Conservation (phyloP, 495 filamentous ascomycete genomes). For the Friedmanniomyces simplex region DNA sequence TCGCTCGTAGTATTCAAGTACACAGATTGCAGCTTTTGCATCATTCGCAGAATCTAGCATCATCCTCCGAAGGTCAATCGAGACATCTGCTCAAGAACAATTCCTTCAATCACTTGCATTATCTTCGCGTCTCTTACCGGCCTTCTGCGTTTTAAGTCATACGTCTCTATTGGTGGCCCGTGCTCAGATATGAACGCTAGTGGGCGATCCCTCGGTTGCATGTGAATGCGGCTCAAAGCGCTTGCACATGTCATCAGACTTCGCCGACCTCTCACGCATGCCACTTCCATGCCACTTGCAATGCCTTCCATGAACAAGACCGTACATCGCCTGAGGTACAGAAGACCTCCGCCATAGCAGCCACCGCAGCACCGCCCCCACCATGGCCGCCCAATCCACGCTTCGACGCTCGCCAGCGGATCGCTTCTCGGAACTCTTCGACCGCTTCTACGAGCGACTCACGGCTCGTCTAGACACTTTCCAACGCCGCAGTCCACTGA, state of each 20-base stretch:
- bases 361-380: background rate
- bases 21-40: too few relatives aligned
- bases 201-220: background rate
- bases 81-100: too few relatives aligned
- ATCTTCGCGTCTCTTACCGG: too few relatives aligned
- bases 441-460: conserved; percentile 20
- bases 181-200: background rate
- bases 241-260: background rate
- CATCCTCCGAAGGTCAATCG: too few relatives aligned
- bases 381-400: conserved; percentile 12
- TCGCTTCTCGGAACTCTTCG: conserved; percentile 23
- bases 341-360: background rate
- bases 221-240: background rate
- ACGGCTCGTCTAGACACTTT: conserved; percentile 5
- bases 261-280: background rate
- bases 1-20: too few relatives aligned
- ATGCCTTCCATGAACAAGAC: background rate
- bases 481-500: conserved; percentile 23
- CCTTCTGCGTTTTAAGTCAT: too few relatives aligned
- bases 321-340: background rate
- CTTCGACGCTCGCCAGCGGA: conserved; percentile 13
- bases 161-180: background rate
- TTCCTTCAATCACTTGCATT: too few relatives aligned
- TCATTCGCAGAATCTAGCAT: too few relatives aligned
- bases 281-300: background rate